These are phyloP conservation scores for Solanum lycopersicoides DNA, from an alignment of 257 asterid species.

Conservation along the genomic window DNA sequence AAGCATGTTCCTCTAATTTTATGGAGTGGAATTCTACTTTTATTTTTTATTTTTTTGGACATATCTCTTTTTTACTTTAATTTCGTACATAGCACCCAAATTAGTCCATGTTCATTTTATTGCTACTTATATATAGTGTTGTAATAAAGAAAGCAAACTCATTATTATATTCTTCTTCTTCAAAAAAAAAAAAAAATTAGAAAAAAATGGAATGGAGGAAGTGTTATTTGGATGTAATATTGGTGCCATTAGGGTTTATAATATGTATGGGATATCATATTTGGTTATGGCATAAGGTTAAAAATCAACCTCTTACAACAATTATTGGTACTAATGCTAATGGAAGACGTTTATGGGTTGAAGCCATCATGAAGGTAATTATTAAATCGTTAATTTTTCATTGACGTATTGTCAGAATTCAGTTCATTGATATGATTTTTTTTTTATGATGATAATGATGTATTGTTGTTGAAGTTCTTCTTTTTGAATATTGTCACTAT, in stretches of 20 bases:
- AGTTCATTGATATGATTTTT: background rate
- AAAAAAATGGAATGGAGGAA: conserved; percentile 77
- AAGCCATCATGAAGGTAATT: conserved; percentile 80
- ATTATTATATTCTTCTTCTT: background rate
- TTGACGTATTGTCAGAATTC: background rate
- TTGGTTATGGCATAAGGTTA: conserved; percentile 68
- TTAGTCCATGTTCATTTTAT: conserved; percentile 14
- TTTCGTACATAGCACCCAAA: conserved; percentile 1
- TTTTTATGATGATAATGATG: background rate
- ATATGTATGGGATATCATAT: conserved; percentile 57
- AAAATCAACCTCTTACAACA: conserved; percentile 60
- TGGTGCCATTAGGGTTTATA: conserved; percentile 57
- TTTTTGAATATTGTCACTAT: too few relatives aligned
- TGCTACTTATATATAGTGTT: background rate
- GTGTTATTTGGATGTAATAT: conserved; percentile 58
- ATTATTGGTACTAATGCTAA: conserved; percentile 67
- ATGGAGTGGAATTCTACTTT: conserved; percentile 11
- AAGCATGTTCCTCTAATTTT: background rate
- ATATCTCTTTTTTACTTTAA: background rate
- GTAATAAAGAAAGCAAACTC: background rate
- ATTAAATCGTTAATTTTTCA: background rate
- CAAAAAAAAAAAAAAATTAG: background rate
- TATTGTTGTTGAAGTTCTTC: too few relatives aligned
- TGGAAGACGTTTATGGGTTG: conserved; percentile 85
- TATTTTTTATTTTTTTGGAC: background rate